Percentiles rank a stretch among this genome's conserved stretches.
These are phyloP conservation scores for Saksenaea oblongispora DNA, from an alignment of 371 early-diverging fungal genomes.

Conservation along the genomic window DNA sequence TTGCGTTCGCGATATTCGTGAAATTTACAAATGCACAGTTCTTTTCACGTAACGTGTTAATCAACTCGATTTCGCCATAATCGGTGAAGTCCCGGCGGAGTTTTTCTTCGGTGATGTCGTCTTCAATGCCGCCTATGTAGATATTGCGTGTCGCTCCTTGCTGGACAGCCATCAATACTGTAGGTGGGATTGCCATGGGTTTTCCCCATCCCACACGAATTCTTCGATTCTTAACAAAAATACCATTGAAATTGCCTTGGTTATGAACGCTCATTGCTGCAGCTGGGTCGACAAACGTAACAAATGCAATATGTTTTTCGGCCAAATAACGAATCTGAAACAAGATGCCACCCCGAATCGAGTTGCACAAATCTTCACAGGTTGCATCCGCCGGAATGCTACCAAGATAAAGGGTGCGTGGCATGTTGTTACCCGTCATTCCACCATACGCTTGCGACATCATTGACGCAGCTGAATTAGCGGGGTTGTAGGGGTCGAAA, in stretches of 20 bases:
- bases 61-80: slow-evolving; percentile 80
- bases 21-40: slow-evolving; percentile 87
- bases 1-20: slow-evolving; percentile 67
- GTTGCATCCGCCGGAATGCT: slow-evolving; percentile 73
- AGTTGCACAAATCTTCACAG: slow-evolving; percentile 82
- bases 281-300: slow-evolving; percentile 76
- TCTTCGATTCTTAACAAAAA: slow-evolving; percentile 69
- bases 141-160: slow-evolving; percentile 82
- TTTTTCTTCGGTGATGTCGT: slow-evolving; percentile 59
- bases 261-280: slow-evolving; percentile 63
- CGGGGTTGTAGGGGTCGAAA: slow-evolving; percentile 14
- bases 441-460: slow-evolving; percentile 9
- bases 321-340: slow-evolving; percentile 71
- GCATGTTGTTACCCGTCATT: neutral
- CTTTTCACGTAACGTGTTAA: slow-evolving; percentile 77
- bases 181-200: slow-evolving; percentile 54
- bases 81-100: slow-evolving; percentile 68
- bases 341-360: slow-evolving; percentile 82
- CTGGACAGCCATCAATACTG: slow-evolving; percentile 61
- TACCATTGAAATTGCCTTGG: slow-evolving; percentile 55
- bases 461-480: neutral
- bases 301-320: slow-evolving; percentile 82
- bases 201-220: slow-evolving; percentile 84
- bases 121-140: slow-evolving; percentile 72
- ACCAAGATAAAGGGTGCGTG: slow-evolving; percentile 79